Base-by-base conservation (phyloP, 768 basidiomycete genomes). In the Atractiella rhizophila region DNA sequence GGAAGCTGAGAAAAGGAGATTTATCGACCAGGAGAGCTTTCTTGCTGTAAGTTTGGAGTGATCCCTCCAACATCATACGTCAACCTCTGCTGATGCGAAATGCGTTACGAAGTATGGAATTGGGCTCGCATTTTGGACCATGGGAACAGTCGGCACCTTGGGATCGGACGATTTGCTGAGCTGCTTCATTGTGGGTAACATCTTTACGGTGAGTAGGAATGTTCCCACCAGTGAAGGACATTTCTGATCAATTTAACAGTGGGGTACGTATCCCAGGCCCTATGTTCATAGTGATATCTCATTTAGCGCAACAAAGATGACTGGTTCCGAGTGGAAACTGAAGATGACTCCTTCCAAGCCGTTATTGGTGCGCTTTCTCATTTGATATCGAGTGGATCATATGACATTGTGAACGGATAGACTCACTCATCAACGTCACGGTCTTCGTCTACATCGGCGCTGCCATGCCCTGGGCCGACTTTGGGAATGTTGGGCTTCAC, bases 11-110 rank as follows among this genome's bases (percentile, higher is more conserved):
- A 16, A 46, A 18, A 46, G 48, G 8, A 30, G 49, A 19, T 38
- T 59, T 3, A 59, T 63, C 45, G 62, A 63, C 40, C 62, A 62
- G 48, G 61, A 62, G 38, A 54, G 52, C 1, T 63, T 62, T 47
- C 39, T 57, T 5, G 53, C 56, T 20, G 57, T 53, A n/a, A n/a
- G n/a, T n/a, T n/a, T n/a, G n/a, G n/a, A n/a, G n/a, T n/a, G n/a
- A n/a, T n/a, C n/a, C n/a, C n/a, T n/a, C n/a, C n/a, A n/a, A n/a
- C 43, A 57, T 54, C 5, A 51, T 57, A 13, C 57, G 54, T n/a
- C 44, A 56, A 10, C 49, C 57, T 11, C 4, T 16, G 5, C 9
- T 32, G 5, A 2, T 8, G 9, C 26, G 4, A 26, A n/a, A 21
- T 26, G 26, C 23, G 30, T 21, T 27, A 28, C 44, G 4, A 50